Conservation (phyloP, 2,329 filamentous ascomycete genomes). For the Dothideomycetes sp. region DNA sequence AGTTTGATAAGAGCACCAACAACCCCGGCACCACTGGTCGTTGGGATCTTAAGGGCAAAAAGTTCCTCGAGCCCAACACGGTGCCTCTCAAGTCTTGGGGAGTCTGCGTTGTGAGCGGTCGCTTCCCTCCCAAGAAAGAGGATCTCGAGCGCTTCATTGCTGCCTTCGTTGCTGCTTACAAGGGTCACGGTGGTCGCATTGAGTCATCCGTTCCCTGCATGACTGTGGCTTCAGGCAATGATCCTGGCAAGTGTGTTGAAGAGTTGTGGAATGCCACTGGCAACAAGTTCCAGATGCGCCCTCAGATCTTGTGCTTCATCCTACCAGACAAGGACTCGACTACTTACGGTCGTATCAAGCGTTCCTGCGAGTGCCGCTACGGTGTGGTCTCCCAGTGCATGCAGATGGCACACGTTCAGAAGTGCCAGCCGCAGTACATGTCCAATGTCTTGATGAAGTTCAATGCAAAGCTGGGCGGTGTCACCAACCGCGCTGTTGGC, state of each 20-base stretch:
- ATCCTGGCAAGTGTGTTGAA: constrained; percentile 21
- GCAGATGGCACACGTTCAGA: constrained; percentile 57
- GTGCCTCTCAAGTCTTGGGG: constrained; percentile 58
- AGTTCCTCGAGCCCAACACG: constrained; percentile 58
- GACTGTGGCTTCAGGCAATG: constrained; percentile 20
- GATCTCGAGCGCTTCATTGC: constrained; percentile 43
- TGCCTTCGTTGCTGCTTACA: constrained; percentile 51
- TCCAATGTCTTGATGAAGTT: constrained; percentile 96
- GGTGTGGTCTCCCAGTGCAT: constrained; percentile 78
- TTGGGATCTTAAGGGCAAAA: constrained; percentile 78
- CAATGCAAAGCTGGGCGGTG: constrained; percentile 86
- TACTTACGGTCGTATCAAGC: constrained; percentile 79
- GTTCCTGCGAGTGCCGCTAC: constrained; percentile 72
- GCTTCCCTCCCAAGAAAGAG: constrained; percentile 30
- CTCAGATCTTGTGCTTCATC: constrained; percentile 72
- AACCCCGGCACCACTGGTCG: constrained; percentile 56
- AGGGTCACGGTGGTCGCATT: constrained; percentile 49
- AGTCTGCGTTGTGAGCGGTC: constrained; percentile 50
- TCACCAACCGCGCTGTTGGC: constrained; percentile 47
- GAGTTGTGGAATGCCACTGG: constrained; percentile 43
- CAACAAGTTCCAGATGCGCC: constrained; percentile 42
- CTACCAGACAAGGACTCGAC: constrained; percentile 59
- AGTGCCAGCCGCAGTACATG: constrained; percentile 69
- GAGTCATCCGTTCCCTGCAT: constrained; percentile 32
- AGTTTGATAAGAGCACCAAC: constrained; percentile 40